A percentile compares a stretch with the other conserved stretches of the same genome.
Evolutionary conservation across 1,139 yeast genomes (phyloP).

Genomic region (Diutina pseudorugosa): DNA sequence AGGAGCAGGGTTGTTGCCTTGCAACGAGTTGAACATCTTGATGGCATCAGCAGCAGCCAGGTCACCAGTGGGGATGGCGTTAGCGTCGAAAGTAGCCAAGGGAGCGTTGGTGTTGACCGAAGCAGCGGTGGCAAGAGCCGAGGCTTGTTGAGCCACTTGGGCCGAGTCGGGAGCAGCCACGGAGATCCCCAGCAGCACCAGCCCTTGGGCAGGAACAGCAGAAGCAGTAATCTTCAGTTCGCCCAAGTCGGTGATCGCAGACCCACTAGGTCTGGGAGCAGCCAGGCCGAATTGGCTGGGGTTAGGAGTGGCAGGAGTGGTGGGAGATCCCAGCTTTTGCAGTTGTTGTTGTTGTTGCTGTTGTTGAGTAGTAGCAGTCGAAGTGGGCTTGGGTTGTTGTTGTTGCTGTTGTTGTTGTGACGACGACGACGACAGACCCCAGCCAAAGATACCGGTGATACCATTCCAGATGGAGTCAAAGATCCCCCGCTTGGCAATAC

Average conservation of each 20-base stretch:
- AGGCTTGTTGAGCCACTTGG: neutral
- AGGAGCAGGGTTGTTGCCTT: neutral
- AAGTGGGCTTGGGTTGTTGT: neutral
- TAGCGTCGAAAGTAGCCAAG: neutral
- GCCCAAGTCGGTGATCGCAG: neutral
- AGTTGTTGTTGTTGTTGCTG: neutral
- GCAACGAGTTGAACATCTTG: neutral
- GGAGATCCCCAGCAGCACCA: neutral
- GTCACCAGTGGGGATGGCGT: neutral
- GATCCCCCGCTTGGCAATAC: neutral
- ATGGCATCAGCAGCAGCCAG: slow-evolving; percentile 1
- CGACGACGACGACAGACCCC: neutral
- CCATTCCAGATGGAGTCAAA: neutral
- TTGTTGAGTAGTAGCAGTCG: neutral
- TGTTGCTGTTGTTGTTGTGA: neutral
- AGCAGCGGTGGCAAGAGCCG: neutral
- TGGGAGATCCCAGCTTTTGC: no score
- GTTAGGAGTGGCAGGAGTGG: no score
- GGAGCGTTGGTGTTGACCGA: neutral
- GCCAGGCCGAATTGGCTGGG: neutral
- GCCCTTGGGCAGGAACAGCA: neutral
- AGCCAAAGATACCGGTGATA: neutral
- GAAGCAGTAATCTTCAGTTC: neutral
- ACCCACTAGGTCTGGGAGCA: neutral
- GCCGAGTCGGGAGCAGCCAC: neutral